A percentile compares a stretch with the other conserved stretches of the same genome.
phyloP scores from a whole-genome alignment of 192 early-diverging fungal species.

The Mortierella antarctica region DNA sequence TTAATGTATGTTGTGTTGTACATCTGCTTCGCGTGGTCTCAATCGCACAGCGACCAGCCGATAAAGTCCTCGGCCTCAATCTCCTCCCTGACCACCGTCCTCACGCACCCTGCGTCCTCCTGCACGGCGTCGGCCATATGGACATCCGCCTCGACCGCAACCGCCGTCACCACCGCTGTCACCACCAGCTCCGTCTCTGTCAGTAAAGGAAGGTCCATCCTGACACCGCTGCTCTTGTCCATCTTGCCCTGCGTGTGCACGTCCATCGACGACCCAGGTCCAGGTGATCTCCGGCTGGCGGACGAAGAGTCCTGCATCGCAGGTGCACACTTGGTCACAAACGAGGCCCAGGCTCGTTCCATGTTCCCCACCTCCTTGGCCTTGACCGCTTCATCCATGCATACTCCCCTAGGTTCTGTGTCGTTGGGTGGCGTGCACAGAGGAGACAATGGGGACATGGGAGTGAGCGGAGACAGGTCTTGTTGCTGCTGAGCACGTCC shows the following conservation, averaged over 20 bases:
- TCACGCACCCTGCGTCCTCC: background rate
- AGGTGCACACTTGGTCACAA: conserved; percentile 7
- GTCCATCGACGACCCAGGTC: conserved; percentile 1
- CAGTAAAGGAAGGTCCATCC: no score
- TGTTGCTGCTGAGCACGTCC: no score
- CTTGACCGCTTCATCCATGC: no score
- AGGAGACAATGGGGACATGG: no score
- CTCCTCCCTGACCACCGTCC: conserved; percentile 10
- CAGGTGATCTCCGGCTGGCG: no score
- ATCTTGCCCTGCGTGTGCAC: background rate
- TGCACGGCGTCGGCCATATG: background rate
- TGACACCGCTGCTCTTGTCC: no score
- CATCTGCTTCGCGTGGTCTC: background rate
- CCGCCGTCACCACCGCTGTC: no score
- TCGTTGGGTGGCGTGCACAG: no score
- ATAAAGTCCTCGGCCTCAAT: conserved; percentile 26
- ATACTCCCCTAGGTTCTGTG: no score
- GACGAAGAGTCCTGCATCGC: background rate
- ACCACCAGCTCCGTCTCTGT: no score
- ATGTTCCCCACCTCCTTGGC: background rate
- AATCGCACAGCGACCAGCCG: conserved; percentile 29
- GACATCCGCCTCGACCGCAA: background rate
- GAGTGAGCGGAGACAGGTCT: no score
- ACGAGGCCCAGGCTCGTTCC: background rate
- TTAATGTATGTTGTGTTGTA: background rate